Conservation (phyloP, 2,329 filamentous ascomycete species). For the Aspergillus fijiensis region DNA sequence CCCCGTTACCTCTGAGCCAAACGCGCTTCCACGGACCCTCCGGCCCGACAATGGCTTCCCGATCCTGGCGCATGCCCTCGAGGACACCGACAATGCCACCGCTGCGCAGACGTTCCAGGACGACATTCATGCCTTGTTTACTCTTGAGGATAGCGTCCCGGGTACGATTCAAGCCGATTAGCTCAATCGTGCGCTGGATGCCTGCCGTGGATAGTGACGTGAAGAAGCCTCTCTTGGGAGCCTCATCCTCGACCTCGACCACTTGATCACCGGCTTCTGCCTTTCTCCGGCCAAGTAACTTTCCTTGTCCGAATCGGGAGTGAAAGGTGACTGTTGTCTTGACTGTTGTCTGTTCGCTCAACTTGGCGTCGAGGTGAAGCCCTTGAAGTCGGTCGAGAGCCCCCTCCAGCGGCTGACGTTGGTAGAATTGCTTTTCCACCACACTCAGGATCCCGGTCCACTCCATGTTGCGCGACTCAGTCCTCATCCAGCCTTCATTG, state of each 20-base stretch:
- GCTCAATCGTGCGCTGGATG: slow-evolving; percentile 63
- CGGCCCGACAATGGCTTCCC: slow-evolving; percentile 43
- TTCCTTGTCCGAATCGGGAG: slow-evolving; percentile 60
- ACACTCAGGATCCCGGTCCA: slow-evolving; percentile 66
- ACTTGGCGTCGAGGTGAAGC: slow-evolving; percentile 38
- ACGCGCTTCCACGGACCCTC: slow-evolving; percentile 45
- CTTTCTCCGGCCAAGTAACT: slow-evolving; percentile 47
- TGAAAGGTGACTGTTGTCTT: slow-evolving; percentile 62
- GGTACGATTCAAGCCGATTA: slow-evolving; percentile 61
- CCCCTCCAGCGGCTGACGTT: slow-evolving; percentile 42
- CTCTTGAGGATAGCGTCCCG: slow-evolving; percentile 62
- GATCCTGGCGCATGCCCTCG: slow-evolving; percentile 67
- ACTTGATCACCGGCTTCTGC: slow-evolving; percentile 37
- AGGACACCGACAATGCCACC: slow-evolving; percentile 69
- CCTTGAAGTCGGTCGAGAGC: slow-evolving; percentile 24
- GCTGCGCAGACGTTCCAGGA: slow-evolving; percentile 61
- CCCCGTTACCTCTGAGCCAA: slow-evolving; percentile 39
- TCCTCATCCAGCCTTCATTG: slow-evolving; percentile 65
- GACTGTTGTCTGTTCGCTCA: slow-evolving; percentile 54
- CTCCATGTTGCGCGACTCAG: slow-evolving; percentile 63
- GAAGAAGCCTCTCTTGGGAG: slow-evolving; percentile 57
- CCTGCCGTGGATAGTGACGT: slow-evolving; percentile 59
- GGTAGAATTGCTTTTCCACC: slow-evolving; percentile 60
- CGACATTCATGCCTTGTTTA: slow-evolving; percentile 66
- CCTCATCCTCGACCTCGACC: slow-evolving; percentile 50